phyloP scores from a whole-genome alignment of 768 basidiomycete genomes.

The Hygrophoropsis aurantiaca region DNA sequence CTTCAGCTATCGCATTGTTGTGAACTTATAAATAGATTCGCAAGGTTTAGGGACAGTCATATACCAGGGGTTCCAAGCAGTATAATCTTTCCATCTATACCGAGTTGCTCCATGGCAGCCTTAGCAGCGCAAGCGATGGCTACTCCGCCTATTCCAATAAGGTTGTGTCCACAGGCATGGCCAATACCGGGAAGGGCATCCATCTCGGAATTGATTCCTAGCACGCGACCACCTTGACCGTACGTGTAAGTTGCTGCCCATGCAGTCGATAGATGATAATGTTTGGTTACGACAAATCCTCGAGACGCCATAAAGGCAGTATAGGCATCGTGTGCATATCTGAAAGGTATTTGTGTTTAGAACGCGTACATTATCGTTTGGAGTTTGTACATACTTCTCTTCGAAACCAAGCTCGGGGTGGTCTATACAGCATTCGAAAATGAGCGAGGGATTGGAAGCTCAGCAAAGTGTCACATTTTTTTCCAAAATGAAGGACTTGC shows the following conservation, averaged over 20 bases:
- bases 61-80: constrained; percentile 78
- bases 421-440: constrained; percentile 34
- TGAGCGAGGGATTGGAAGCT: background rate
- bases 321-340: constrained; percentile 70
- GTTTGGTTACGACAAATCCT: constrained; percentile 62
- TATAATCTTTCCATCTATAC: constrained; percentile 67
- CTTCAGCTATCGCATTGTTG: constrained; percentile 54
- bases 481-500: constrained; percentile 29
- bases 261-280: constrained; percentile 68
- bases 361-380: background rate
- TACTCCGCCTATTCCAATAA: constrained; percentile 77
- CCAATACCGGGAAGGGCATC: constrained; percentile 61
- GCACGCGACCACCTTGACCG: constrained; percentile 64
- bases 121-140: constrained; percentile 72
- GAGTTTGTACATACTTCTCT: constrained; percentile 50
- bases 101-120: constrained; percentile 55
- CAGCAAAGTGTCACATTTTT: background rate
- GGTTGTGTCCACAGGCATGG: constrained; percentile 81
- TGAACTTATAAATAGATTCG: background rate
- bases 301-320: constrained; percentile 65
- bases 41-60: background rate
- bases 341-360: constrained; percentile 20
- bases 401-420: constrained; percentile 70
- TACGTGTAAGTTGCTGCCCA: constrained; percentile 71
- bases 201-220: constrained; percentile 85